These are phyloP conservation scores for Hippophae gyantsensis DNA, from an alignment of 306 rosid species.

Conservation along the genomic window DNA sequence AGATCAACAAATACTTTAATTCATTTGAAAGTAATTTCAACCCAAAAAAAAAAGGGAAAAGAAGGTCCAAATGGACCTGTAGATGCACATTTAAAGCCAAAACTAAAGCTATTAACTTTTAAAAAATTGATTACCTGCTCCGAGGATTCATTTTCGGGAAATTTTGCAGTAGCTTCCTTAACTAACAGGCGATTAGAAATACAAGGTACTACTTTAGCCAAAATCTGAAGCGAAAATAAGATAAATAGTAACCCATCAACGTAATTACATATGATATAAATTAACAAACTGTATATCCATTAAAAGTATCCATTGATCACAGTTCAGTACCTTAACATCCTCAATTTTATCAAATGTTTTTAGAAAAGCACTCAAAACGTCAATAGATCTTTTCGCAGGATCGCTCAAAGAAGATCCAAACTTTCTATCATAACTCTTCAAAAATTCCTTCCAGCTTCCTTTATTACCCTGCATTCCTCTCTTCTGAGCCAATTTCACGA, in stretches of 20 bases:
- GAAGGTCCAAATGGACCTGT: no score
- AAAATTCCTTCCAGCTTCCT: constrained; percentile 82
- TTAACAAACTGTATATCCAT: not conserved
- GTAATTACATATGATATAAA: constrained; percentile 3
- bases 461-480: constrained; percentile 51
- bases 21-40: no score
- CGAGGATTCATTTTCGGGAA: constrained; percentile 36
- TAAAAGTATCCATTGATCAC: not conserved
- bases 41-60: no score
- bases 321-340: constrained; percentile 44
- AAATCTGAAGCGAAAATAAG: constrained; percentile 31
- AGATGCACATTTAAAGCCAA: no score
- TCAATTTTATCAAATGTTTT: constrained; percentile 47
- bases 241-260: not conserved
- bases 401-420: constrained; percentile 67
- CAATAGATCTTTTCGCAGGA: constrained; percentile 55
- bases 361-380: constrained; percentile 49
- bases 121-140: constrained; percentile 48
- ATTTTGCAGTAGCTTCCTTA: constrained; percentile 26
- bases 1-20: no score
- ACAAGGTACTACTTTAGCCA: constrained; percentile 43
- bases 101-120: no score
- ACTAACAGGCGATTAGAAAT: constrained; percentile 36
- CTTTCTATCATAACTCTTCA: constrained; percentile 38
- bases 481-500: constrained; percentile 58